Evolutionary conservation across 257 asterid genomes (phyloP).

Genomic region (Paraleonurus japonicus): DNA sequence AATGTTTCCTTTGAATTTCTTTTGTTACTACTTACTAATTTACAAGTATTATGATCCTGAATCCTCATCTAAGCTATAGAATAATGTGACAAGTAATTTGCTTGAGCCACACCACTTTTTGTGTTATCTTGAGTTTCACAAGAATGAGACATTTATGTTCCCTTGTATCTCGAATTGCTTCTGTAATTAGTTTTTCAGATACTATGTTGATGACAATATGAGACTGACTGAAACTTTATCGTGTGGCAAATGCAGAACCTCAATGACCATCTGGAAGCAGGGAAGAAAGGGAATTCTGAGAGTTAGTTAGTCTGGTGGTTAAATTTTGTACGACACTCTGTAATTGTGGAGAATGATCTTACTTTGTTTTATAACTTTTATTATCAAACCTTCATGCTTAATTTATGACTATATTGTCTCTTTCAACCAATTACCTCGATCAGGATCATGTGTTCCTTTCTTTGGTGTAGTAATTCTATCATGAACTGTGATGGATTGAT

Average conservation of each 20-base stretch:
- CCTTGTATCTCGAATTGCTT: no score
- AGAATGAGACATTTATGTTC: no score
- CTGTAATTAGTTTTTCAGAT: not conserved
- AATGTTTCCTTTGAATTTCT: no score
- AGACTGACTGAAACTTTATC: conserved; percentile 2
- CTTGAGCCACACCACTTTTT: no score
- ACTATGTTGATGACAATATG: not conserved
- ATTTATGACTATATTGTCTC: not conserved
- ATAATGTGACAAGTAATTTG: no score
- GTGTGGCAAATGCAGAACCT: conserved; percentile 21
- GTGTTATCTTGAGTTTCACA: no score
- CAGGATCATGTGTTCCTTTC: not conserved
- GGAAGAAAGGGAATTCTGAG: conserved; percentile 27
- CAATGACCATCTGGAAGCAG: not conserved
- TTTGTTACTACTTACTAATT: no score
- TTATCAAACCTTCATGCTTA: conserved; percentile 4
- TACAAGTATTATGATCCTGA: no score
- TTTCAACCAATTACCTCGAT: not conserved
- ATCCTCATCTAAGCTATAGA: no score
- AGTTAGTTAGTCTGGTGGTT: conserved; percentile 27
- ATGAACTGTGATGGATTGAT: not conserved
- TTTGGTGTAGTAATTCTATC: not conserved
- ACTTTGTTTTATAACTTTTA: not conserved
- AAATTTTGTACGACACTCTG: conserved; percentile 30
- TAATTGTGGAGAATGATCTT: conserved; percentile 15